A percentile compares a stretch with the other conserved stretches of the same genome.
These are phyloP conservation scores for Nannochloris sp. DNA, from an alignment of 139 green algal genomes.

Conservation along the genomic window DNA sequence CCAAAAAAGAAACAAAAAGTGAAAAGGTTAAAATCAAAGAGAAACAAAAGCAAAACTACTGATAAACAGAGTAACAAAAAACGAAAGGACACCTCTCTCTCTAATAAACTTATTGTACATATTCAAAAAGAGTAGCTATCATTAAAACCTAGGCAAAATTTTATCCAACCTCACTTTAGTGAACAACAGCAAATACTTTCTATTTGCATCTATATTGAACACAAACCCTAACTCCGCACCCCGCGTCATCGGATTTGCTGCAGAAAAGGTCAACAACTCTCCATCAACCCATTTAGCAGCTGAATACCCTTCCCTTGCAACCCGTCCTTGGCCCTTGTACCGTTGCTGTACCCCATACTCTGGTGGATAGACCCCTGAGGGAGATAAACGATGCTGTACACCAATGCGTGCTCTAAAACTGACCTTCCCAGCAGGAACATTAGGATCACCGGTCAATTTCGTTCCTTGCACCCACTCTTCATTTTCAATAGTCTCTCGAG, in stretches of 20 bases:
- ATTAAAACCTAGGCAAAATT: too few relatives aligned
- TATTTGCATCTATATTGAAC: constrained; percentile 31
- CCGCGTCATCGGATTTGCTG: constrained; percentile 24
- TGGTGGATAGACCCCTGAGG: constrained; percentile 62
- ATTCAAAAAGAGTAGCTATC: too few relatives aligned
- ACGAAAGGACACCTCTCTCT: too few relatives aligned
- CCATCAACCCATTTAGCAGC: constrained; percentile 75
- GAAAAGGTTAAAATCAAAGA: too few relatives aligned
- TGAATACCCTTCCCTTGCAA: constrained; percentile 48
- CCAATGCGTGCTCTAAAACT: constrained; percentile 73
- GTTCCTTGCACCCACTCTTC: constrained; percentile 61
- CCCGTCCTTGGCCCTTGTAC: constrained; percentile 75
- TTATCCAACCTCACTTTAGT: too few relatives aligned
- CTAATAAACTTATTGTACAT: too few relatives aligned
- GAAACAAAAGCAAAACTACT: too few relatives aligned
- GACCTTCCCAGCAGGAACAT: constrained; percentile 73
- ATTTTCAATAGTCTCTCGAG: constrained; percentile 29
- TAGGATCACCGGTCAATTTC: constrained; percentile 88
- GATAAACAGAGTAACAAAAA: too few relatives aligned
- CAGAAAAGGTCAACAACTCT: constrained; percentile 77
- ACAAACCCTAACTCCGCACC: constrained; percentile 83
- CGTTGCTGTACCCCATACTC: constrained; percentile 70
- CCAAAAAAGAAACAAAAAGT: too few relatives aligned
- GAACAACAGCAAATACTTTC: constrained; percentile 22
- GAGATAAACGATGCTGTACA: constrained; percentile 4